A percentile compares a stretch with the other conserved stretches of the same genome.
phyloP scores from a whole-genome alignment of 139 green algal genomes.

The Chlamydomonas incerta region DNA sequence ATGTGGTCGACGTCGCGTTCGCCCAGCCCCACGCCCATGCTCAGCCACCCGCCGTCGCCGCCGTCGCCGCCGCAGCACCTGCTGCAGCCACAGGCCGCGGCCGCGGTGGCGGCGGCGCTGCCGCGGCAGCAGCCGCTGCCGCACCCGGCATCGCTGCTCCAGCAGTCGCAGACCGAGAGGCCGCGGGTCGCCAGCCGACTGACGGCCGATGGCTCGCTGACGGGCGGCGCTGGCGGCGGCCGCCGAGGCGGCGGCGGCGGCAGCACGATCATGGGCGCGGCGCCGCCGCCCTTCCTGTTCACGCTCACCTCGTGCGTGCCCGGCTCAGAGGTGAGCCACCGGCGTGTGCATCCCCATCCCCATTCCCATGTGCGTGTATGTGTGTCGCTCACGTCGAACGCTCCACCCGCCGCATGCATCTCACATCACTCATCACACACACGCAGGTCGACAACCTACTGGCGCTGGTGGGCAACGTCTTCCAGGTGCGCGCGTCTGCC shows the following conservation, averaged over 20 bases:
- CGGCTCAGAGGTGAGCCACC: slow-evolving; percentile 23
- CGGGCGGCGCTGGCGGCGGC: background rate
- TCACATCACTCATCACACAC: background rate
- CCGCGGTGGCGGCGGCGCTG: no score
- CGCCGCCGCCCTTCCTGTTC: slow-evolving; percentile 30
- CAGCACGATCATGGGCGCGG: background rate
- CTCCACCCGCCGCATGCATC: no score
- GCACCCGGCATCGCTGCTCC: no score
- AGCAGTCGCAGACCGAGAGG: background rate
- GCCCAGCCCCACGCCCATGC: no score
- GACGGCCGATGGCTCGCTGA: background rate
- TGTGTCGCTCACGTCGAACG: no score
- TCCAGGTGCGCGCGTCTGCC: slow-evolving; percentile 8
- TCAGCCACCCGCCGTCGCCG: no score
- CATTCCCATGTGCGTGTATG: no score
- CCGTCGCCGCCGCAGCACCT: no score
- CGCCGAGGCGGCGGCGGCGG: slow-evolving; percentile 16
- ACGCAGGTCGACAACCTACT: slow-evolving; percentile 35
- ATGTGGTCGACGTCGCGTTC: no score
- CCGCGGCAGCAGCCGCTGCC: no score
- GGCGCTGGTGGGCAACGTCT: slow-evolving; percentile 24
- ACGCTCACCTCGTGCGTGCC: slow-evolving; percentile 12
- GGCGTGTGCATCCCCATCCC: no score
- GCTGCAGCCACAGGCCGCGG: no score
- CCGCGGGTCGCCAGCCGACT: background rate